Evolutionary conservation across 495 filamentous ascomycete species (phyloP).

Genomic region (Choiromyces venosus): DNA sequence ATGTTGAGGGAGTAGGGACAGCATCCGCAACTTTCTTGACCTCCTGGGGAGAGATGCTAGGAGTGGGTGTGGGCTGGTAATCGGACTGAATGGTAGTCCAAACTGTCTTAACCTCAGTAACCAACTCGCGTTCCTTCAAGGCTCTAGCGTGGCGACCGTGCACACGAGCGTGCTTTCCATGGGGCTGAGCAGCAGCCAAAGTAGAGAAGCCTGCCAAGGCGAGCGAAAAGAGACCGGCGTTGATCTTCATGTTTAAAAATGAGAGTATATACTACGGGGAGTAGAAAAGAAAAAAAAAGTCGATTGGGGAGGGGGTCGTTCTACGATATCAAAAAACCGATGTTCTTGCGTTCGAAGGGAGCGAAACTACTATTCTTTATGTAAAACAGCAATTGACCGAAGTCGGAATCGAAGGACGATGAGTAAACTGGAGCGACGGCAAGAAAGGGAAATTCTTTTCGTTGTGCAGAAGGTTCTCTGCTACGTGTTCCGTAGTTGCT

Average conservation of each 20-base stretch:
- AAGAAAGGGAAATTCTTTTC: slow-evolving; percentile 2
- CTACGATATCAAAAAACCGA: background rate
- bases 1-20: background rate
- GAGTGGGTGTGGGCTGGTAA: background rate
- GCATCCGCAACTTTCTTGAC: background rate
- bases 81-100: background rate
- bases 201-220: slow-evolving; percentile 28
- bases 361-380: slow-evolving; percentile 9
- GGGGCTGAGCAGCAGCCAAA: slow-evolving; percentile 29
- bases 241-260: slow-evolving; percentile 28
- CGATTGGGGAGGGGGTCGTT: slow-evolving; percentile 4
- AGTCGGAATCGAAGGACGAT: background rate
- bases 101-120: slow-evolving; percentile 20
- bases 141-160: slow-evolving; percentile 16
- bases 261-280: background rate
- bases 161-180: slow-evolving; percentile 26
- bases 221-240: slow-evolving; percentile 28
- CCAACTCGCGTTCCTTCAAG: slow-evolving; percentile 5
- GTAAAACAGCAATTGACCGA: background rate
- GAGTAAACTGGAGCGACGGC: background rate
- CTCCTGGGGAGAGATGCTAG: background rate
- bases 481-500: slow-evolving; percentile 23
- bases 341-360: background rate
- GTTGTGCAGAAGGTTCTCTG: slow-evolving; percentile 6
- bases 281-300: background rate